These are phyloP conservation scores for Oldenlandia corymbosa DNA, from an alignment of 257 asterid genomes.

Conservation along the genomic window DNA sequence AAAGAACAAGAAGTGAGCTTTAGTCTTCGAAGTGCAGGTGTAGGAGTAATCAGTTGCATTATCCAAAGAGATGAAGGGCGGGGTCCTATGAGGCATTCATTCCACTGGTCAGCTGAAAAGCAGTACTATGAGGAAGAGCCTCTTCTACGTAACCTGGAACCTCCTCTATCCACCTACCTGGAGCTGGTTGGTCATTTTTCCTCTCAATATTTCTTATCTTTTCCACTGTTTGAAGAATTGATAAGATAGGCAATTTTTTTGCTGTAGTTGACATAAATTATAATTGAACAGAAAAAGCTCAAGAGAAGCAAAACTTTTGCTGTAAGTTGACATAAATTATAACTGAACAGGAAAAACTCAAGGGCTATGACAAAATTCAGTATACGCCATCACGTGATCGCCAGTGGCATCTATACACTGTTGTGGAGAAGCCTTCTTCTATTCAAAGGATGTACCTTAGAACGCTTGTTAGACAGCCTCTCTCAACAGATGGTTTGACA, in stretches of 20 bases:
- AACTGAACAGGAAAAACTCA: conserved; percentile 76
- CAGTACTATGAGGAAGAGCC: conserved; percentile 80
- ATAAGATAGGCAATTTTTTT: neutral
- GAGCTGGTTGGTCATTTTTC: conserved; percentile 62
- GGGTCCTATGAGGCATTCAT: conserved; percentile 98
- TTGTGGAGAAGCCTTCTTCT: conserved; percentile 61
- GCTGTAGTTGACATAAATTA: conserved; percentile 8
- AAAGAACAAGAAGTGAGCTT: conserved; percentile 83
- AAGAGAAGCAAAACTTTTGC: conserved; percentile 25
- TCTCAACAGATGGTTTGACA: conserved; percentile 66
- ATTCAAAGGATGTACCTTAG: conserved; percentile 83
- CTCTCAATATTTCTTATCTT: neutral
- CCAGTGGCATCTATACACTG: conserved; percentile 98
- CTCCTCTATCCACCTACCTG: conserved; percentile 94
- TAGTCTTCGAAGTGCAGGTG: conserved; percentile 82
- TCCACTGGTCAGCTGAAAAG: conserved; percentile 76
- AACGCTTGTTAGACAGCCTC: conserved; percentile 90
- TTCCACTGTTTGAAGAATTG: conserved; percentile 1
- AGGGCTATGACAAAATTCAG: conserved; percentile 63
- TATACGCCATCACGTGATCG: conserved; percentile 97
- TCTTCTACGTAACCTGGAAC: conserved; percentile 91
- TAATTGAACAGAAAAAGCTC: conserved; percentile 70
- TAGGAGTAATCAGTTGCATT: conserved; percentile 82
- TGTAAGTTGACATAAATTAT: conserved; percentile 15
- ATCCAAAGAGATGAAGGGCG: conserved; percentile 98